These are phyloP conservation scores for Mycena epipterygia DNA, from an alignment of 768 basidiomycete species.

Conservation along the genomic window DNA sequence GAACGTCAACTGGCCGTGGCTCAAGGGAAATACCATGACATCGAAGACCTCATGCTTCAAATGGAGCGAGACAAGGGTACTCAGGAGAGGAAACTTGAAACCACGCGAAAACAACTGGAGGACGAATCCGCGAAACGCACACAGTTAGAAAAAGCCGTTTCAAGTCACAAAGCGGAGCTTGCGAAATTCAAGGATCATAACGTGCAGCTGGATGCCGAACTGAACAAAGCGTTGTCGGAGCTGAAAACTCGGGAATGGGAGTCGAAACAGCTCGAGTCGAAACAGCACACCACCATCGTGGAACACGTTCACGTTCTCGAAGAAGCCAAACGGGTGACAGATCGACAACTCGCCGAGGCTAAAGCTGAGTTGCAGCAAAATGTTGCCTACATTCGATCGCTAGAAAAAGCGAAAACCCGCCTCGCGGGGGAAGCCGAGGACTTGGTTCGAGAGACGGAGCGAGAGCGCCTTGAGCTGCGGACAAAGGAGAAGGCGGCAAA, in stretches of 20 bases:
- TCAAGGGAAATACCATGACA: slow-evolving; percentile 83
- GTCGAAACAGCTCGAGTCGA: slow-evolving; percentile 85
- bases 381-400: slow-evolving; percentile 82
- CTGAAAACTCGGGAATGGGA: slow-evolving; percentile 89
- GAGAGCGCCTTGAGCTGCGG: slow-evolving; percentile 74
- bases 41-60: slow-evolving; percentile 90
- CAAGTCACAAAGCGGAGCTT: slow-evolving; percentile 79
- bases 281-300: slow-evolving; percentile 97
- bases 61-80: slow-evolving; percentile 86
- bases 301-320: slow-evolving; percentile 98
- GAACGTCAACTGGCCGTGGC: slow-evolving; percentile 83
- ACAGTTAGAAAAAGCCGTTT: slow-evolving; percentile 77
- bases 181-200: slow-evolving; percentile 76
- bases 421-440: slow-evolving; percentile 89
- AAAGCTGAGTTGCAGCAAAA: slow-evolving; percentile 84
- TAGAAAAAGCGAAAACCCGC: slow-evolving; percentile 85
- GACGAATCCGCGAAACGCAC: slow-evolving; percentile 78
- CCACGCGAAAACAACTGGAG: slow-evolving; percentile 79
- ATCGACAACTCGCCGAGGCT: slow-evolving; percentile 88
- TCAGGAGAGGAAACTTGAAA: slow-evolving; percentile 80
- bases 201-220: slow-evolving; percentile 80
- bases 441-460: slow-evolving; percentile 78
- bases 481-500: slow-evolving; percentile 77
- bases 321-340: slow-evolving; percentile 95
- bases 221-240: slow-evolving; percentile 85